phyloP scores from a whole-genome alignment of 139 green algal genomes.

The Chlamydomonas sphaeroides region DNA sequence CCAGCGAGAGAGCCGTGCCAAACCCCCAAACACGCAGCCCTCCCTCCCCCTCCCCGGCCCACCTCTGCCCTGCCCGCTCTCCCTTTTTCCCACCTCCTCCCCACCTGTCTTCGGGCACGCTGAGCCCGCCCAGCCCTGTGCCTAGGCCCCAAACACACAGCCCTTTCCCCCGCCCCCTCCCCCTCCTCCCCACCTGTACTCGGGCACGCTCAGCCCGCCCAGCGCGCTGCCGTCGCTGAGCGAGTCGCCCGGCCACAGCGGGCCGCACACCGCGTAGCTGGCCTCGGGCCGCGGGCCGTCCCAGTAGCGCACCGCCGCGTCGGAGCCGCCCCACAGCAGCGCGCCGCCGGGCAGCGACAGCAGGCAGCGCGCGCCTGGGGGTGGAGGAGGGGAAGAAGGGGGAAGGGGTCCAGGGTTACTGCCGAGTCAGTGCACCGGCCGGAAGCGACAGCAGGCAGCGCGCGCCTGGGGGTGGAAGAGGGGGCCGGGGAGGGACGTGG shows the following conservation, averaged over 20 bases:
- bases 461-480: conserved; percentile 36
- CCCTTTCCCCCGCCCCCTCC: neutral
- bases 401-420: neutral
- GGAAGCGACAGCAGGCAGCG: conserved; percentile 70
- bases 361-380: conserved; percentile 60
- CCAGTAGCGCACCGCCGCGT: conserved; percentile 73
- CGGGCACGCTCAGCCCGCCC: conserved; percentile 48
- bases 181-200: conserved; percentile 36
- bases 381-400: too few species aligned
- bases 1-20: too few species aligned
- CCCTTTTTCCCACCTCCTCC: neutral
- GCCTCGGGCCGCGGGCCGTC: conserved; percentile 62
- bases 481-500: neutral
- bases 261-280: conserved; percentile 74
- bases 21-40: too few species aligned
- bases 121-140: conserved; percentile 22
- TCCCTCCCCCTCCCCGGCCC: too few species aligned
- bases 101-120: conserved; percentile 52
- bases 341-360: conserved; percentile 65
- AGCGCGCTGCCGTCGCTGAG: neutral
- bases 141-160: too few species aligned
- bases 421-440: conserved; percentile 51
- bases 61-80: neutral
- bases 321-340: conserved; percentile 75
- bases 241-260: conserved; percentile 45